Conservation (phyloP, 2,329 filamentous ascomycete species). For the Sporothrix inflata region DNA sequence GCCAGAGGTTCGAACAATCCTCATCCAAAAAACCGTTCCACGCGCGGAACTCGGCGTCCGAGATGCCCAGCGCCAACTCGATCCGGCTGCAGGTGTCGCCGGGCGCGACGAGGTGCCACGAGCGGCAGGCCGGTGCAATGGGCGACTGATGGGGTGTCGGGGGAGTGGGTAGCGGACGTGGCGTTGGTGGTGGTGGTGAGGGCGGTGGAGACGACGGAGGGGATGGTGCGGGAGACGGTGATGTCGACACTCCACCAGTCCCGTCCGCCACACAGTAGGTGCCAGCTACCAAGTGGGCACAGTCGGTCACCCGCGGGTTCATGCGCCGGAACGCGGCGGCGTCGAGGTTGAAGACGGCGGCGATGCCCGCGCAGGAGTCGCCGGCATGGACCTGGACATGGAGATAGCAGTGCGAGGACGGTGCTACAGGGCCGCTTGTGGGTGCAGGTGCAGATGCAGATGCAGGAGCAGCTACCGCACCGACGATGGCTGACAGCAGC, state of each 20-base stretch:
- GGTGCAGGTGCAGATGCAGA: not conserved
- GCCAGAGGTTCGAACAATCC: slow-evolving; percentile 35
- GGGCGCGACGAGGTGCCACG: slow-evolving; percentile 39
- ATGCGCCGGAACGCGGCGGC: slow-evolving; percentile 8
- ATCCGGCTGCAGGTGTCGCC: slow-evolving; percentile 40
- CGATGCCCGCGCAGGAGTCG: slow-evolving; percentile 27
- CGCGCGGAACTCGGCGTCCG: slow-evolving; percentile 26
- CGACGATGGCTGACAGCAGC: not conserved
- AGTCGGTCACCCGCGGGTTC: slow-evolving; percentile 37
- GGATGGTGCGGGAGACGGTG: not conserved
- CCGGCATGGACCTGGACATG: not conserved
- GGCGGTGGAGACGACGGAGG: not conserved
- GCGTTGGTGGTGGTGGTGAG: not conserved
- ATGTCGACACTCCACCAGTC: not conserved
- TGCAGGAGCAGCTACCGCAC: not conserved
- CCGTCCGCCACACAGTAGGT: slow-evolving; percentile 25
- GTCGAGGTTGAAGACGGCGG: slow-evolving; percentile 24
- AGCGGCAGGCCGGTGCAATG: slow-evolving; percentile 36
- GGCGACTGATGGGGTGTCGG: slow-evolving; percentile 11
- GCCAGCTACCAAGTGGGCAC: not conserved
- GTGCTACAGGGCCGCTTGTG: not conserved
- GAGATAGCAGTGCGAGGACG: slow-evolving; percentile 17
- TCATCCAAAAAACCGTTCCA: slow-evolving; percentile 33
- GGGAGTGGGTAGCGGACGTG: not conserved
- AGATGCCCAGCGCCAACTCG: slow-evolving; percentile 26